Conservation (phyloP, 192 early-diverging fungal species). For the Backusella tarrabulga region DNA sequence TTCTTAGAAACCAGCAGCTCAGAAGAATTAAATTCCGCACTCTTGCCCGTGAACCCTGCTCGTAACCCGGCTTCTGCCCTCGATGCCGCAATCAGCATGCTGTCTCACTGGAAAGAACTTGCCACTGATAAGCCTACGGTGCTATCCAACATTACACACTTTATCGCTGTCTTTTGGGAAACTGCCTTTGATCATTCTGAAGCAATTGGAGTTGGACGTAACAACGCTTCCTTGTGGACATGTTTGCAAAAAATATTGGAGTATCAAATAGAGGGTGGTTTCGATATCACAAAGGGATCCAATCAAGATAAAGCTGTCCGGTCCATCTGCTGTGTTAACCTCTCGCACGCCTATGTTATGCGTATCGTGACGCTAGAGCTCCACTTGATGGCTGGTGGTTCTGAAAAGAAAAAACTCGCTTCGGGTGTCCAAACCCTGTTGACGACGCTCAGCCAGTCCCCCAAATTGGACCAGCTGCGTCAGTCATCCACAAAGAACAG, state of each 20-base stretch:
- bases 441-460: conserved; percentile 14
- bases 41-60: background rate
- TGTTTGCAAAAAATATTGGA: conserved; percentile 36
- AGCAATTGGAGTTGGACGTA: conserved; percentile 35
- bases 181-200: conserved; percentile 41
- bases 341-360: conserved; percentile 23
- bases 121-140: conserved; percentile 35
- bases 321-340: conserved; percentile 21
- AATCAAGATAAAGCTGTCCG: background rate
- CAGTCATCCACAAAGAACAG: background rate
- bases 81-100: conserved; percentile 39
- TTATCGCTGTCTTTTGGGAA: conserved; percentile 48
- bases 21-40: background rate
- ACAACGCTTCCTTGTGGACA: conserved; percentile 44
- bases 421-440: conserved; percentile 26
- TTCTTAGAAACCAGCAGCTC: conserved; percentile 23
- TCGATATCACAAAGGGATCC: background rate
- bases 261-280: background rate
- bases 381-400: conserved; percentile 15
- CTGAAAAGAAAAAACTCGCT: conserved; percentile 13
- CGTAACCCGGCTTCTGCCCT: conserved; percentile 31
- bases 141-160: conserved; percentile 43
- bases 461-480: conserved; percentile 13
- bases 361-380: conserved; percentile 24
- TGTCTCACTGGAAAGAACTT: conserved; percentile 32